Base-by-base conservation (phyloP, 129 eudicot genomes). In the Flaveria linearis region DNA sequence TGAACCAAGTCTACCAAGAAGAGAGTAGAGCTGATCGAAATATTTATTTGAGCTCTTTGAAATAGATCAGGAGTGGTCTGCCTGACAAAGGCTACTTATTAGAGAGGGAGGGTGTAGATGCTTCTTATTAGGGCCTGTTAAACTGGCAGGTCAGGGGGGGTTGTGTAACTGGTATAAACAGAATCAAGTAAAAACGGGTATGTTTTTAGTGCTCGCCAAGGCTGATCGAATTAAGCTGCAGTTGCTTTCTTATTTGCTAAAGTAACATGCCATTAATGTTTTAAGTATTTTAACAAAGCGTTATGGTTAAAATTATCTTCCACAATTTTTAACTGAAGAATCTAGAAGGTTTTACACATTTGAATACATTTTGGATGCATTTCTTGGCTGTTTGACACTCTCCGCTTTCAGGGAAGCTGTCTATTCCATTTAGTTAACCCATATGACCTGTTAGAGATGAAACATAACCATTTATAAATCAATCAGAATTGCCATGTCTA, bases 341-440 rank as follows among this genome's bases (percentile, higher is more conserved):
- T 28, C 5, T 62, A 18, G 66, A 60, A 26, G 42, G 45, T 62
- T 28, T 62, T 62, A 63, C 45, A 9, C 20, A 8, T 28, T 63
- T 63, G 46, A 63, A 63, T 63, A 30, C 69, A 4, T 66, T n/a
- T 66, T 66, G 26, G 71, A 39, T 39, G 70, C 36, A 23, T 8
- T 51, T 30, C 15, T 66, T 36, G 17, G n/a, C 66, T 25, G 39
- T 17, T 39, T 66, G 50, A 66, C 51, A 16, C 1, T 15, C 25
- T 39, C 45, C 5, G 69, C 43, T 7, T 14, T 39, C 22, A 30
- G 46, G 20, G 7, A 12, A 61, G 41, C 11, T 61, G n/a, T 11
- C 41, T 5, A 2, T 7, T 57, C 20, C 14, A 5, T 25, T 23
- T 58, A n/a, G 65, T 58, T 58, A 18, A 25, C 66, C 14, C 39